Conservation (phyloP, 768 basidiomycete species). For the Phaffia australis region DNA sequence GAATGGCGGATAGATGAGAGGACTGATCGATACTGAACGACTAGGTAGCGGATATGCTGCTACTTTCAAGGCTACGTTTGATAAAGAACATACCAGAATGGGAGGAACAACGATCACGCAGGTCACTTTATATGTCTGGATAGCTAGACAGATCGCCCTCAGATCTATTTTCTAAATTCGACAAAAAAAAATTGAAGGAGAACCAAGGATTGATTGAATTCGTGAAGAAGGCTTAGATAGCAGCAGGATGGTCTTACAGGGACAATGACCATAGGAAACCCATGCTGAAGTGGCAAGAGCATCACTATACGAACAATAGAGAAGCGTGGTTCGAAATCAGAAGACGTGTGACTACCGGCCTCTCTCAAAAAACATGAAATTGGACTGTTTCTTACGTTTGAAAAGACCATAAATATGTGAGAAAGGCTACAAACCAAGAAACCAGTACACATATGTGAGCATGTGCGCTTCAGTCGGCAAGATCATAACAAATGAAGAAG, state of each 20-base stretch:
- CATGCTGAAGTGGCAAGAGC: constrained; percentile 33
- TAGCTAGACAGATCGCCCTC: constrained; percentile 51
- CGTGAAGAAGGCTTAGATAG: constrained; percentile 32
- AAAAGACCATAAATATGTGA: constrained; percentile 25
- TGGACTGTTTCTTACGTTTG: constrained; percentile 14
- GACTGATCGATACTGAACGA: background rate
- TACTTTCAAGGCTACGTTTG: background rate
- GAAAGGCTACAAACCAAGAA: constrained; percentile 2
- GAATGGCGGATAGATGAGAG: background rate
- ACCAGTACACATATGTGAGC: constrained; percentile 25
- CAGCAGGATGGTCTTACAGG: constrained; percentile 15
- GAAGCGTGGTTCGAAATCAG: background rate
- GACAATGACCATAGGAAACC: constrained; percentile 34
- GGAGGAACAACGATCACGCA: constrained; percentile 47
- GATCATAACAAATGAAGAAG: background rate
- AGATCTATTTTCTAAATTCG: constrained; percentile 59
- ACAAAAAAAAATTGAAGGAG: background rate
- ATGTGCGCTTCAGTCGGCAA: constrained; percentile 39
- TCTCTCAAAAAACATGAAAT: constrained; percentile 16
- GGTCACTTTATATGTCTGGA: constrained; percentile 57
- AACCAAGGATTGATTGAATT: background rate
- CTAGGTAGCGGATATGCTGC: too few species aligned
- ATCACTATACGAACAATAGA: constrained; percentile 24
- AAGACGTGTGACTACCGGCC: background rate
- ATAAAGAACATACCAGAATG: constrained; percentile 12